Evolutionary conservation across 495 filamentous ascomycete genomes (phyloP), one percentile per base, ranked within the genome.

Genomic region (Clavariopsis aquatica): DNA sequence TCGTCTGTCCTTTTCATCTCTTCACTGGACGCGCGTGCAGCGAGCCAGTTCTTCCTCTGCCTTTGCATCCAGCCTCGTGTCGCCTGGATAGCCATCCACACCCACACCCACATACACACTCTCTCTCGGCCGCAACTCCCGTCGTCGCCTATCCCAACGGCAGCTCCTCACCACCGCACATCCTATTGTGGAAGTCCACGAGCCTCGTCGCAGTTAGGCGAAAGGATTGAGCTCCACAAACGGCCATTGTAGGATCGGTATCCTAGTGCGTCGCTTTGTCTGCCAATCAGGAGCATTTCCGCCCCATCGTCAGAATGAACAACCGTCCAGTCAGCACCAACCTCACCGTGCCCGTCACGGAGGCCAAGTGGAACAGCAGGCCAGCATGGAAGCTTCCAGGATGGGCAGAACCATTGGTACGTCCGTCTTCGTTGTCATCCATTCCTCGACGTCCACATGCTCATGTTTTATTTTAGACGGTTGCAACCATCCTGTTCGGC

Each of bases 331-430:
- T 43, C 38, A 43, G 9, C 4, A 43, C n/a, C 9, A 43, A 43
- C 38, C 12, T 54, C 22, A 65, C 62, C n/a, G 51, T 62, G 9
- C 60, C 60, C 1, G 19, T 47, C 12, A 47, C 20, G 7, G 64
- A 71, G 12, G 24, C 62, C 3, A 20, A 69, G 46, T 80, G 76
- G 75, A 76, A 75, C 60, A 76, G 76, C 49, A 66, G 72, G 13
- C 77, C 78, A 20, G 80, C 79, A 4, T 82, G 80, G 80, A 77
- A 73, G 62, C 71, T 81, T 49, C 80, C 80, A 27, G 72, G 71
- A 29, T 87, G 85, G 85, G 78, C 77, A 23, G 85, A 87, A 62
- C 85, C 85, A 51, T 73, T 87, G 31, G 84, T 86, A 71, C 68
- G 81, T 73, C n/a, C n/a, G n/a, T 29, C 38, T 10, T 19, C 4